These are phyloP conservation scores for Phytopythium boreale DNA, from an alignment of 352 stramenopile species.

Conservation along the genomic window DNA sequence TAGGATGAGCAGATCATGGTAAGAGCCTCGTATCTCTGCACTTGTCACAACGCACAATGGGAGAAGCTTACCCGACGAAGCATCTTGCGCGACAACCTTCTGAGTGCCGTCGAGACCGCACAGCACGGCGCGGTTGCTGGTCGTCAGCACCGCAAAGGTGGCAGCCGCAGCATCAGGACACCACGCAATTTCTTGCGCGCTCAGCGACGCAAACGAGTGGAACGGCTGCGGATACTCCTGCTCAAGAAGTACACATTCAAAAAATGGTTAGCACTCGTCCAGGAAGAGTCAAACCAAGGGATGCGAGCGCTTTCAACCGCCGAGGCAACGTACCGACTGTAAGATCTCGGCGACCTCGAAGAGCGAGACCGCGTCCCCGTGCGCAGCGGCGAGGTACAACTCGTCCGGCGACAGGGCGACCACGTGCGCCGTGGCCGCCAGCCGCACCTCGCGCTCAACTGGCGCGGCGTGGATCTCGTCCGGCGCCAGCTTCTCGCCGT, in stretches of 20 bases:
- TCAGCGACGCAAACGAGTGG: constrained; percentile 29
- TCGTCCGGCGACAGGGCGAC: constrained; percentile 58
- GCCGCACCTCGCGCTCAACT: constrained; percentile 25
- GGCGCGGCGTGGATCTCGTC: constrained; percentile 42
- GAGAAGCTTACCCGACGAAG: constrained; percentile 23
- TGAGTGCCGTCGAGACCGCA: constrained; percentile 30
- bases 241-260: not conserved
- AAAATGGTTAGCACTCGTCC: constrained; percentile 1
- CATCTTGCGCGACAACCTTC: constrained; percentile 15
- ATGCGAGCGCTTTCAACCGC: no score
- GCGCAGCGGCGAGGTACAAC: constrained; percentile 45
- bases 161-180: constrained; percentile 20
- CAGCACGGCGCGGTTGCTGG: constrained; percentile 34
- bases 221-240: constrained; percentile 34
- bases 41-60: not conserved
- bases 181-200: constrained; percentile 52
- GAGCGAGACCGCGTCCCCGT: constrained; percentile 37
- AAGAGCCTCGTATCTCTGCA: not conserved
- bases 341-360: constrained; percentile 60
- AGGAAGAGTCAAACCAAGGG: not conserved
- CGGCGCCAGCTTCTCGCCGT: constrained; percentile 43
- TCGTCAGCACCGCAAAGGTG: constrained; percentile 37
- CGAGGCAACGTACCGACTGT: constrained; percentile 33
- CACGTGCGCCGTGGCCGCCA: constrained; percentile 41
- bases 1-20: not conserved